Evolutionary conservation across 768 basidiomycete species (phyloP), one percentile per base, ranked within the genome.

Genomic region (Termitomyces sp.): DNA sequence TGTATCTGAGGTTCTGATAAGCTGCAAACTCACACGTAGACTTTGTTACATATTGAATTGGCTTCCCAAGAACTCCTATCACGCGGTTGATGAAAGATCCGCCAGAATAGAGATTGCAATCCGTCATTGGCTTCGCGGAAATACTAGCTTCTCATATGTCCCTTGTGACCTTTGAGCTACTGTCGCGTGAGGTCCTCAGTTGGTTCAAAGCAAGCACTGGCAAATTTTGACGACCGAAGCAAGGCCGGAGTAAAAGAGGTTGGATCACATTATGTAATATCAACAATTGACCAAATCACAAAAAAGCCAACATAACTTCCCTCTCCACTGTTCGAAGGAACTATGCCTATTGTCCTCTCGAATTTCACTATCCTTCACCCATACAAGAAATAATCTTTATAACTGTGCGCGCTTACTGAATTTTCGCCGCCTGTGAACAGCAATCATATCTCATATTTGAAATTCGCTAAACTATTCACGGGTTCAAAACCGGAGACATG

Each of bases 111-210:
- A 33, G 13, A 5, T 34, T 20, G n/a, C 10, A 55, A 24, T 28
- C 18, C 20, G 6, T 29, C 36, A 37, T 55, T 1, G 18, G 18
- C 10, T 37, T 34, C 10, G 26, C 51, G 51, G 51, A 52, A 12
- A 52, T 52, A 57, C 51, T 57, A 29, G 33, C 42, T 57, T 24
- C 31, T 57, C n/a, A 42, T 16, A 22, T 44, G 56, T 22, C 31
- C 56, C 45, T n/a, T 46, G 51, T 52, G 44, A 45, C 42, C 50
- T 22, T 33, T 22, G 9, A 9, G 48, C 10, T 44, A 15, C 42
- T 33, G 39, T 42, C 24, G 29, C 31, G 28, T 22, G 24, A 33
- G 15, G 48, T 33, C 20, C 6, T 20, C 31, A 12, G 6, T 15
- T 33, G 31, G 6, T 49, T 15, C 8, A 22, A 49, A 48, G 12